A percentile compares a stretch with the other conserved stretches of the same genome.
phyloP scores from a whole-genome alignment of 2,329 filamentous ascomycete species.

The Fusarium sororula region DNA sequence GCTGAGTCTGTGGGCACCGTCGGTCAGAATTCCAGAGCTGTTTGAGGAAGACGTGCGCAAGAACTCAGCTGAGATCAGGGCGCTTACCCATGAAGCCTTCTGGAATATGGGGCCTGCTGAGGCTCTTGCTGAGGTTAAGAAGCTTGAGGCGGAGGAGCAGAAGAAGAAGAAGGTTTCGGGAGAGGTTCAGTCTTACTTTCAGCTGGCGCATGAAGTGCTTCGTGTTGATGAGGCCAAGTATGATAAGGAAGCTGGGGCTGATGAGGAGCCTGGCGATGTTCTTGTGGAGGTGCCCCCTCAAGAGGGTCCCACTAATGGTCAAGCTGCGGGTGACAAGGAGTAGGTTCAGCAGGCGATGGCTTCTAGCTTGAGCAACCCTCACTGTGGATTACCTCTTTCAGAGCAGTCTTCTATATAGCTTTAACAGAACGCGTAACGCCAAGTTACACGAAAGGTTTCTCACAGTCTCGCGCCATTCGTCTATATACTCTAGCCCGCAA shows the following conservation, averaged over 20 bases:
- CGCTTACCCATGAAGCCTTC: fast-evolving
- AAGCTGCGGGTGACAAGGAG: neutral
- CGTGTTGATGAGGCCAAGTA: neutral
- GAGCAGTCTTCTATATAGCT: too few relatives aligned
- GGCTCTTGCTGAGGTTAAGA: neutral
- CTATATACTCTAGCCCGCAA: fast-evolving
- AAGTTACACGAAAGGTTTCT: fast-evolving
- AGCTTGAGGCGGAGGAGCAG: neutral
- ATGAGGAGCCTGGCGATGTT: neutral
- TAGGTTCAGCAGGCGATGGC: too few relatives aligned
- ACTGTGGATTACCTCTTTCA: too few relatives aligned
- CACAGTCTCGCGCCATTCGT: fast-evolving
- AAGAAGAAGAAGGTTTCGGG: neutral
- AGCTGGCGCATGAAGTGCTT: neutral
- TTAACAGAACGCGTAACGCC: fast-evolving
- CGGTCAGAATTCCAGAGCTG: neutral
- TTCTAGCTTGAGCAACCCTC: too few relatives aligned
- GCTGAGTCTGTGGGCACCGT: neutral
- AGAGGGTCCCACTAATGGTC: neutral
- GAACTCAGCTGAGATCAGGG: neutral
- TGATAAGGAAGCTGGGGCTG: neutral
- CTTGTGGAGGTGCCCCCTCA: neutral
- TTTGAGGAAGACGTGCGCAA: neutral
- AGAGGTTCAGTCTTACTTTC: neutral
- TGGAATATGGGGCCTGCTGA: neutral